Evolutionary conservation across 208 protist genomes (phyloP), one percentile per base, ranked within the genome.

Genomic region (Acanthamoeba royreba): DNA sequence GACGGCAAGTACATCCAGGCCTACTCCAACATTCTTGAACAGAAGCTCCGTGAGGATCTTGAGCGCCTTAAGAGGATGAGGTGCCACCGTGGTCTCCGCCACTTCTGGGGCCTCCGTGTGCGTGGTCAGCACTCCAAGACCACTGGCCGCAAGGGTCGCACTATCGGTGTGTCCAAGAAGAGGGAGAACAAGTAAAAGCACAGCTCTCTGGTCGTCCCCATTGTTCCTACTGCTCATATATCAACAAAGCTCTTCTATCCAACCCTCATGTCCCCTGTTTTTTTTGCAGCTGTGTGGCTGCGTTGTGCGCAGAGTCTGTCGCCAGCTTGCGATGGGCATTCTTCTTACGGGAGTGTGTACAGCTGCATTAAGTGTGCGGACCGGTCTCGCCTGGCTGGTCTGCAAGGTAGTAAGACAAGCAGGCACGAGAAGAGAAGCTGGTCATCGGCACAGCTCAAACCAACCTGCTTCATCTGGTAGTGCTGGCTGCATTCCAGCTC

Each of bases 111-210:
- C 93, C 97, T 99, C 85, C 98, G 98, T 94, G 99, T 99, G 93
- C 98, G 99, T 97, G 99, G 99, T 97, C 99, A 99, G 98, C 99
- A 99, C 98, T 99, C 99, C 45, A 99, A 99, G 98, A 99, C 99
- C 61, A 99, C 99, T 86, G 99, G 99, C 94, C 98, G 99, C 96
- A 97, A 97, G 95, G 99, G 99, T 93, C 96, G 97, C 94, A 98
- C 97, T 88, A 97, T 99, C 81, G 98, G 98, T 98, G 97, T 99
- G 33, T 89, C 96, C 43, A 97, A 98, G 92, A 99, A 99, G 97
- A 98, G 97, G 96, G 93, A 89, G 52, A 89, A 89, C 81, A 89
- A 49, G 38, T 89, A 89, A 89, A 43, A 42, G 58, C 58, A 43
- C 35, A 1, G 19, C 72, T 33, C 19, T 33, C 3, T 46, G n/a